Percentiles rank a stretch among this genome's conserved stretches.
These are phyloP conservation scores for Plenodomus tracheiphilus DNA, from an alignment of 2,329 filamentous ascomycete species.

Conservation along the genomic window DNA sequence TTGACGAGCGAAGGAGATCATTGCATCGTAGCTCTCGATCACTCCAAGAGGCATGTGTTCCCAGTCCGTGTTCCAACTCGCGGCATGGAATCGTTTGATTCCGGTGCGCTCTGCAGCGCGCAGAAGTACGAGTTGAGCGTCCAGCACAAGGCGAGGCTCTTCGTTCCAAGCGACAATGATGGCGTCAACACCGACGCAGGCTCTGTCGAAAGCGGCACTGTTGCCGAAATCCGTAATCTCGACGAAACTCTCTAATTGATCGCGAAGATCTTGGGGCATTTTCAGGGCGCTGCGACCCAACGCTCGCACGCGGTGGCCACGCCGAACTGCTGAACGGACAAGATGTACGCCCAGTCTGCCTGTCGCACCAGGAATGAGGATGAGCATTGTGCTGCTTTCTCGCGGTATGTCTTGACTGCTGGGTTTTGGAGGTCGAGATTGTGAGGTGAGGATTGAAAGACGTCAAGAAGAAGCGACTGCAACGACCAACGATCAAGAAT, in stretches of 20 bases:
- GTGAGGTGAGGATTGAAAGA: too few relatives aligned
- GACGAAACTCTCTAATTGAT: slow-evolving; percentile 15
- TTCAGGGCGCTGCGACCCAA: slow-evolving; percentile 38
- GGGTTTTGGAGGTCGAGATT: too few relatives aligned
- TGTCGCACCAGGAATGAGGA: slow-evolving; percentile 45
- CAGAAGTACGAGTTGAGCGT: slow-evolving; percentile 20
- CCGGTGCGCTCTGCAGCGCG: slow-evolving; percentile 21
- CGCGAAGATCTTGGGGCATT: slow-evolving; percentile 10
- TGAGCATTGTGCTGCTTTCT: slow-evolving; percentile 32
- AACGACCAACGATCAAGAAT: not conserved
- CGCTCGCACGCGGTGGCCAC: slow-evolving; percentile 42
- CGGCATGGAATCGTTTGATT: slow-evolving; percentile 13
- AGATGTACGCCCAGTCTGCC: slow-evolving; percentile 43
- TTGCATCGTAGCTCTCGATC: slow-evolving; percentile 17
- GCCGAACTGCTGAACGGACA: slow-evolving; percentile 21
- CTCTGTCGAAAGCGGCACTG: slow-evolving; percentile 12
- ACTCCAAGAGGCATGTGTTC: slow-evolving; percentile 5
- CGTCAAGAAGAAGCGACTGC: too few relatives aligned
- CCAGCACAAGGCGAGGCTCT: slow-evolving; percentile 12
- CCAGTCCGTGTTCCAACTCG: slow-evolving; percentile 22
- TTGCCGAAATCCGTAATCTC: not conserved
- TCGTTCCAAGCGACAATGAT: slow-evolving; percentile 17
- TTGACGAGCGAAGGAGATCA: slow-evolving; percentile 9
- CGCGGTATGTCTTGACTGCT: not conserved
- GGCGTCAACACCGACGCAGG: slow-evolving; percentile 17